A percentile compares a stretch with the other conserved stretches of the same genome.
Conservation (phyloP, 2,329 filamentous ascomycete genomes). For the Trichoderma sp. region DNA sequence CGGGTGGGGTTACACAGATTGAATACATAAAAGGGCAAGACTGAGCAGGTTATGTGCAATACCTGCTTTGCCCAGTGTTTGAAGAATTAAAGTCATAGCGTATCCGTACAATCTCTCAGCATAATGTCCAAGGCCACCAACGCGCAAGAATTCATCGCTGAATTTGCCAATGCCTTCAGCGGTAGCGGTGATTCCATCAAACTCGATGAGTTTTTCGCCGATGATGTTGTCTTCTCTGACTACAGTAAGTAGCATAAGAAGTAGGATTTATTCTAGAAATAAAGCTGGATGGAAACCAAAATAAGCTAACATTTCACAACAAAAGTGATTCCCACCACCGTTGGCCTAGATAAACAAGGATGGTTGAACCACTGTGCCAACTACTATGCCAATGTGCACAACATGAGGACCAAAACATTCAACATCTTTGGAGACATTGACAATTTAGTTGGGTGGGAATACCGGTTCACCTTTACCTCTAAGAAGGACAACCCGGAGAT, state of each 20-base stretch:
- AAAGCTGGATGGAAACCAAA: background rate
- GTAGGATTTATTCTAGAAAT: too few species aligned
- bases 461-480: slow-evolving; percentile 5
- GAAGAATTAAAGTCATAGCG: background rate
- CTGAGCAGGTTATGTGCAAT: too few species aligned
- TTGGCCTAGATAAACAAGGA: background rate
- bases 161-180: background rate
- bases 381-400: slow-evolving; percentile 5
- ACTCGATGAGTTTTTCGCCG: background rate
- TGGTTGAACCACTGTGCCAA: background rate
- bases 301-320: background rate
- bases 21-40: background rate
- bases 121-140: slow-evolving; percentile 5
- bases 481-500: slow-evolving; percentile 3
- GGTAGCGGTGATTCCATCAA: background rate
- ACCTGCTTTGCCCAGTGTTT: background rate
- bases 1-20: background rate
- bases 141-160: slow-evolving; percentile 1
- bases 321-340: background rate
- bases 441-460: background rate
- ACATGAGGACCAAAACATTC: background rate
- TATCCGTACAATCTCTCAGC: background rate
- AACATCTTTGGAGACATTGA: slow-evolving; percentile 3
- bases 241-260: background rate
- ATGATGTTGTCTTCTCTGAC: background rate